Conservation (phyloP, 495 filamentous ascomycete species). For the Hypoxylon lenormandii region DNA sequence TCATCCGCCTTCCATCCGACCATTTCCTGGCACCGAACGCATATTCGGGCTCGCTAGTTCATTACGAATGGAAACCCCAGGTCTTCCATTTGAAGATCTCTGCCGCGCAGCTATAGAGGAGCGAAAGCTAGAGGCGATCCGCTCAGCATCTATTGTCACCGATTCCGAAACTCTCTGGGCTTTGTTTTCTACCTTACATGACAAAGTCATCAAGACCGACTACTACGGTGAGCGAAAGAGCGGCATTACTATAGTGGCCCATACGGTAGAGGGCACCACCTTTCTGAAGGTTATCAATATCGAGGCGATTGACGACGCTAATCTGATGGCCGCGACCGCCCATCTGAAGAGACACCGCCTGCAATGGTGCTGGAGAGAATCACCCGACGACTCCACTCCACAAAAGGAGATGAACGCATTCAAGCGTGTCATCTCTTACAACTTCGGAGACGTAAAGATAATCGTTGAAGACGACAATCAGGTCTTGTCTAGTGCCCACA, state of each 20-base stretch:
- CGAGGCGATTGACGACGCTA: not conserved
- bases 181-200: not conserved
- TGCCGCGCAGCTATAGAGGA: constrained; percentile 3
- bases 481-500: not conserved
- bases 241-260: not conserved
- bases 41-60: not conserved
- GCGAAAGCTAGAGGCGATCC: not conserved
- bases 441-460: constrained; percentile 4
- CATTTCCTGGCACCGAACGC: not conserved
- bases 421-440: constrained; percentile 18
- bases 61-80: not conserved
- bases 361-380: not conserved
- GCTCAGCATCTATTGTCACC: constrained; percentile 9
- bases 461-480: constrained; percentile 10
- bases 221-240: not conserved
- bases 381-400: too few relatives aligned
- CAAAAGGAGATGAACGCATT: not conserved
- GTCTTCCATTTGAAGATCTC: constrained; percentile 2
- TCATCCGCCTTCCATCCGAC: not conserved
- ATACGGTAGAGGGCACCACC: not conserved
- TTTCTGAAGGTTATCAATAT: constrained; percentile 11
- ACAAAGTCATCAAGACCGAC: not conserved
- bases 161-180: constrained; percentile 4
- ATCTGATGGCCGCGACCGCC: not conserved
- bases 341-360: not conserved